Percentiles rank a stretch among this genome's conserved stretches.
Conservation (phyloP, 495 filamentous ascomycete genomes). For the Pseudevernia furfuracea region DNA sequence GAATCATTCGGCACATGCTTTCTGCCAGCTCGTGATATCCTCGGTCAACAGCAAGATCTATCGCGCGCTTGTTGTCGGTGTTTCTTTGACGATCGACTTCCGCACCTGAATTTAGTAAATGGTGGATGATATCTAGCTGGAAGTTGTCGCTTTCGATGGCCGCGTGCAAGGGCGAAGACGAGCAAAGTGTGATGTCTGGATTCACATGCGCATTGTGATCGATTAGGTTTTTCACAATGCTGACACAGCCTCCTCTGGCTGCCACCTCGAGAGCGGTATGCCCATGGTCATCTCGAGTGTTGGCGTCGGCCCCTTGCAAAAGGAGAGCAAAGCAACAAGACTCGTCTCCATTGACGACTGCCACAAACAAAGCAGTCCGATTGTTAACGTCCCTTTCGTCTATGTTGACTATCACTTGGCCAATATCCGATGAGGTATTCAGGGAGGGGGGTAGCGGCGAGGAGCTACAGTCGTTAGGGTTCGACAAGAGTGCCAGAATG, state of each 20-base stretch:
- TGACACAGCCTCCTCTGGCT: background rate
- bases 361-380: constrained; percentile 10
- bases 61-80: background rate
- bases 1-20: background rate
- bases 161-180: constrained; percentile 11
- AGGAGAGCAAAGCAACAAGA: constrained; percentile 2
- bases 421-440: background rate
- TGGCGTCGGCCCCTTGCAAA: background rate
- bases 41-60: constrained; percentile 3
- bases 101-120: constrained; percentile 1
- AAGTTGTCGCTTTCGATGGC: constrained; percentile 9
- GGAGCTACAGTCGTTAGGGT: background rate
- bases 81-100: background rate
- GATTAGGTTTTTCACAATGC: background rate
- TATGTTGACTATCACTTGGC: background rate
- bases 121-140: constrained; percentile 1
- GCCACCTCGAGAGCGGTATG: constrained; percentile 12
- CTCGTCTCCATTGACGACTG: constrained; percentile 7
- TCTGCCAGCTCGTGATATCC: background rate
- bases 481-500: background rate
- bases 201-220: background rate
- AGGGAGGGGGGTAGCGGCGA: background rate
- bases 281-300: constrained; percentile 1
- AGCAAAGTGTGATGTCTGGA: background rate
- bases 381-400: constrained; percentile 3